Evolutionary conservation across 805 yeast species (phyloP).

Genomic region (Candida sonorensis): DNA sequence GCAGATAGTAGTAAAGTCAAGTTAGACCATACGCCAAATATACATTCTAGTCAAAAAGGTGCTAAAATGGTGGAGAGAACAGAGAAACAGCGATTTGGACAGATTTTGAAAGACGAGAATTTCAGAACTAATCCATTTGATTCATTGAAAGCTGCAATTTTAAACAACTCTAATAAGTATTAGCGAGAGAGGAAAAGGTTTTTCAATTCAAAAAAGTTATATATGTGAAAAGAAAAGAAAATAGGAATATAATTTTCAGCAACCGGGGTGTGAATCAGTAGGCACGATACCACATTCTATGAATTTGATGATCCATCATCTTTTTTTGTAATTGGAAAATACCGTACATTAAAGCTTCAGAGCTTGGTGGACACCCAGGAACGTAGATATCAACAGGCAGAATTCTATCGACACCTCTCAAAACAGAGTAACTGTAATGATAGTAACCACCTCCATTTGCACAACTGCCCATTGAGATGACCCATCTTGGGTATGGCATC

Average conservation of each 20-base stretch:
- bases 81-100: slow-evolving; percentile 54
- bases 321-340: slow-evolving; percentile 84
- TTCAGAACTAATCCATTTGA: slow-evolving; percentile 59
- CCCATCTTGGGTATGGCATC: slow-evolving; percentile 95
- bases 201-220: no score
- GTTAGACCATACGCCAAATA: slow-evolving; percentile 30
- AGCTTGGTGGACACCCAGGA: slow-evolving; percentile 90
- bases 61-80: slow-evolving; percentile 45
- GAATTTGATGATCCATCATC: slow-evolving; percentile 75
- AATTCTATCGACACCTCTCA: slow-evolving; percentile 83
- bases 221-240: slow-evolving; percentile 1
- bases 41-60: slow-evolving; percentile 31
- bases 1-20: no score
- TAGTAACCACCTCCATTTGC: slow-evolving; percentile 94
- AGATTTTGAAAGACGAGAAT: slow-evolving; percentile 45
- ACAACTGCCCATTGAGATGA: slow-evolving; percentile 89
- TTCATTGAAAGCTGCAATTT: slow-evolving; percentile 56
- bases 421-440: slow-evolving; percentile 84
- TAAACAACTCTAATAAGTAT: slow-evolving; percentile 18
- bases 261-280: no score
- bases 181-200: neutral
- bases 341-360: slow-evolving; percentile 89
- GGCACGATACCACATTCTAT: slow-evolving; percentile 79
- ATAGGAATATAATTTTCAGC: neutral
- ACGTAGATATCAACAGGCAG: slow-evolving; percentile 88